phyloP scores from a whole-genome alignment of 2,329 filamentous ascomycete genomes.

The Pestalotiopsis sp. region DNA sequence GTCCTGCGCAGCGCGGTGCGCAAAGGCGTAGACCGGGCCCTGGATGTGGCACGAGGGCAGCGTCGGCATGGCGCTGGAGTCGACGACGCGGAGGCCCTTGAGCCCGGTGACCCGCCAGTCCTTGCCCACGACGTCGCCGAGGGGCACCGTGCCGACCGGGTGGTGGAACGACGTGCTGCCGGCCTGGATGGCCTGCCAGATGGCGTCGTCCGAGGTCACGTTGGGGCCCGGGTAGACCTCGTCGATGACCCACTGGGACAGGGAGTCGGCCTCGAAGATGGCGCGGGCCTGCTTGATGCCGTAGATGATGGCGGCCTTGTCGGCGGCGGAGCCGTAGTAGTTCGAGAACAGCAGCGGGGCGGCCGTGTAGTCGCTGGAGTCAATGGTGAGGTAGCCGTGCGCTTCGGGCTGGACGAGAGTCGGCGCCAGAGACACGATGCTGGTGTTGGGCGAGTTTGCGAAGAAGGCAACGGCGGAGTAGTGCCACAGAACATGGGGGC shows the following conservation, averaged over 20 bases:
- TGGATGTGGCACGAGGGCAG: background rate
- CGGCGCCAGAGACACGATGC: background rate
- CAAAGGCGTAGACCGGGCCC: background rate
- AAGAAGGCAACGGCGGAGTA: background rate
- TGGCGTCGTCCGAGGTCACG: background rate
- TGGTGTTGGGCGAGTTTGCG: background rate
- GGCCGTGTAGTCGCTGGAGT: background rate
- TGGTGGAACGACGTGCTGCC: background rate
- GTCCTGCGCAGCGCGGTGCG: background rate
- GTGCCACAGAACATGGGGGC: background rate
- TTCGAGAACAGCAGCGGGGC: background rate
- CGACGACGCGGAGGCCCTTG: conserved; percentile 2
- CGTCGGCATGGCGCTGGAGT: background rate
- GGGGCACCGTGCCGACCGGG: background rate
- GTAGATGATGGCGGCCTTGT: conserved; percentile 9
- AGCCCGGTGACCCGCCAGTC: conserved; percentile 1
- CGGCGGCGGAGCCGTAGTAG: conserved; percentile 1
- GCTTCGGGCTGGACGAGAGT: background rate
- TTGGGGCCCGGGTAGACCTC: background rate
- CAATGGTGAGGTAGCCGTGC: background rate
- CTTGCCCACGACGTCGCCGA: background rate
- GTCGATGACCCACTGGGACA: background rate
- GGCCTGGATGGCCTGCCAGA: conserved; percentile 3
- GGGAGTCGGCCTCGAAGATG: background rate
- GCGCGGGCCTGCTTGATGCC: background rate